Base-by-base conservation (phyloP, 345 rosid species). In the Eucalyptus camaldulensis region DNA sequence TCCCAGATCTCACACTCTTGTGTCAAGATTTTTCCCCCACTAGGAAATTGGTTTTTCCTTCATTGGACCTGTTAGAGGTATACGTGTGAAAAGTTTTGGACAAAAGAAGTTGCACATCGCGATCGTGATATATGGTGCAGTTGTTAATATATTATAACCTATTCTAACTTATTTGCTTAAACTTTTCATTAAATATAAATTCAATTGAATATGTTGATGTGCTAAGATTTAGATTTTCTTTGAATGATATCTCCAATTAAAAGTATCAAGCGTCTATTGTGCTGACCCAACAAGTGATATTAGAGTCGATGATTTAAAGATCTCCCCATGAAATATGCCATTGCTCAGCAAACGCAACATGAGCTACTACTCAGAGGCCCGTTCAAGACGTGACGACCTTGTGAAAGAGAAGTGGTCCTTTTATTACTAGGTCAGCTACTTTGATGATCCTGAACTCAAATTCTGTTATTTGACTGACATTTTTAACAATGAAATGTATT, bases 201-300 rank as follows among this genome's bases (percentile, higher is more conserved):
- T 6, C 5, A 10, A 33, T 16, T 72, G 1, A 2, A 33, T 37
- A 37, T 37, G 7, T 72, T 21, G 45, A 37, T 4, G 7, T 19
- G 14, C 1, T 72, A 21, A 37, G 4, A 76, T 3, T 76, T 76
- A 7, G 1, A 76, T 13, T 72, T 43, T 40, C 13, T 40, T 19
- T 37, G 3, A 21, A 37, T 8, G 45, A 37, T 72, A 45, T 72
- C 15, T 40, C 14, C 2, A 12, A 0, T 21, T 76, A 22, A 40
- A 76, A 76, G 15, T 76, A 2, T 76, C 1, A 2, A 2, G 19
- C 0, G 5, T 65, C 21, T 65, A n/a, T 15, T n/a, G 10, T 0
- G 6, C 17, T 19, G 4, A 65, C 19, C 37, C 10, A 65, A n/a
- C 76, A 65, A 65, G 37, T n/a, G 10, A 16, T 65, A n/a, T n/a